These are phyloP conservation scores for Leonotis leonurus DNA, from an alignment of 257 asterid genomes.

Conservation along the genomic window DNA sequence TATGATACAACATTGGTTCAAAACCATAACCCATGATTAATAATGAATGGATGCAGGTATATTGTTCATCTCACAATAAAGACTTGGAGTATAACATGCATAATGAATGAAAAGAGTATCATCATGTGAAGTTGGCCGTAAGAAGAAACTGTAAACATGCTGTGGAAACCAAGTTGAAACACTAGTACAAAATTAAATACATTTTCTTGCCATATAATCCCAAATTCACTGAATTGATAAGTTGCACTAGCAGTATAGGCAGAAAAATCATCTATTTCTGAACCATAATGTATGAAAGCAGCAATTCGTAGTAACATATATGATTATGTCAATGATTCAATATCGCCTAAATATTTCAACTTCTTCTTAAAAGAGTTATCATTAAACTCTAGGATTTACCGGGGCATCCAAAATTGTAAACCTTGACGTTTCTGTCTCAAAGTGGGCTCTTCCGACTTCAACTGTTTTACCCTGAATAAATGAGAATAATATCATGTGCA, in stretches of 20 bases:
- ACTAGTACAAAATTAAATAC: background rate
- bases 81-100: too few species aligned
- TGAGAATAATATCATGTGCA: background rate
- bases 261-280: background rate
- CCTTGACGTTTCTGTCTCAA: slow-evolving; percentile 90
- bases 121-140: too few species aligned
- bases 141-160: background rate
- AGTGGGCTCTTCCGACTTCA: slow-evolving; percentile 98
- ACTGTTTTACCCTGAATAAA: slow-evolving; percentile 80
- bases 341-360: background rate
- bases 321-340: background rate
- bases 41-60: too few species aligned
- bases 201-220: background rate
- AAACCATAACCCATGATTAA: too few species aligned
- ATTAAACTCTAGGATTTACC: slow-evolving; percentile 30
- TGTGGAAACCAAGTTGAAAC: background rate
- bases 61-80: too few species aligned
- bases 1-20: too few species aligned
- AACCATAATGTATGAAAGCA: background rate
- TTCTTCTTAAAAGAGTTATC: background rate
- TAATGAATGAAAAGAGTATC: background rate
- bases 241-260: background rate
- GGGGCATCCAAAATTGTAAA: slow-evolving; percentile 99
- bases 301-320: background rate
- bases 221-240: background rate